Base-by-base conservation (phyloP, 2,329 filamentous ascomycete species). In the Tolypocladium cylindrosporum region DNA sequence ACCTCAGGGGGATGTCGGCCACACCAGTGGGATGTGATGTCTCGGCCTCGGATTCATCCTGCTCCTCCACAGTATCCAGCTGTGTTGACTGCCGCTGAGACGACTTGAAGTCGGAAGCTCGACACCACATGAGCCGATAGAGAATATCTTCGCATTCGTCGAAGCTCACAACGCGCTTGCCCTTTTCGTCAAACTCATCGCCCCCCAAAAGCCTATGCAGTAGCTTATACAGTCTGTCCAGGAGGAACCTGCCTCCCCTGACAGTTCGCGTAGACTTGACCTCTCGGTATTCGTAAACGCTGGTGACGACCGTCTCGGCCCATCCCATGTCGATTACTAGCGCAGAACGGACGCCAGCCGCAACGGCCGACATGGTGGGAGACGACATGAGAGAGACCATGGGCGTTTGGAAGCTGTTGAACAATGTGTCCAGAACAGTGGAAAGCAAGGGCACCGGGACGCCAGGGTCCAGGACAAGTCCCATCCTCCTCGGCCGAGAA, bases 311-410 rank as follows among this genome's bases (percentile, higher is more conserved):
- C 0, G 92, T 96, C 72, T 97, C 94, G 48, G 86, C 81, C 94
- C 94, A 99, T 50, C 93, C 94, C 60, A 99, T 80, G 67, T 99
- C 91, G 42, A 99, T 79, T 0, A 97, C 84, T 48, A 99, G 72
- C 1, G 88, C 91, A n/a, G 90, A 90, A 16, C 94, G 85, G 45
- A 96, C 76, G 0, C 94, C 94, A 7, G 92, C 91, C 9, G 88
- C 88, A 3, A 92, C 82, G 8, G 88, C 79, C 1, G 85, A 79
- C 72, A 94, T 87, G 24, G 91, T 81, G 0, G 93, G 84, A 0
- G 84, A 82, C 1, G 91, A 90, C 67, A 97, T 76, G 48, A 99
- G 79, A 2, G 90, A 92, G 62, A 97, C 82, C 27, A 84, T 87
- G 0, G 92, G 89, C 19, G 88, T 82, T 63, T 92, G 89, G 70